Evolutionary conservation across 768 basidiomycete species (phyloP), one percentile per base, ranked within the genome.

Genomic region (Phylloporus sp.): DNA sequence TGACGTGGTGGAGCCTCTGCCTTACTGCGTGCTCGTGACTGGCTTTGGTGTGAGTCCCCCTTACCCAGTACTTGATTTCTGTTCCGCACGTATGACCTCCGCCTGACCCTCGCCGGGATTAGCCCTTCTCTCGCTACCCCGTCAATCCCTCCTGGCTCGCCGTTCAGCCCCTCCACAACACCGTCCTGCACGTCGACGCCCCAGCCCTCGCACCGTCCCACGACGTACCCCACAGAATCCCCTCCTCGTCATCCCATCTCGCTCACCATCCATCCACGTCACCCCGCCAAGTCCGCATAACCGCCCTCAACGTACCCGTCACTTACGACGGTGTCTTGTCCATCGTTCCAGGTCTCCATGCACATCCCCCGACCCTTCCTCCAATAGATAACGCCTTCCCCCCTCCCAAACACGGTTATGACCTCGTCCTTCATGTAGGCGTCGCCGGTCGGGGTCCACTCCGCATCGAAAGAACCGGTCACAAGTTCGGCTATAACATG

Each of bases 141-240:
- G 71, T 72, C 45, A 86, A 86, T 56, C 84, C 85, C 3, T 86
- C 84, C 18, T 86, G 85, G 84, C 70, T 82, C 7, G 83, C 84
- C 27, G 82, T 81, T 10, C 68, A 76, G 50, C 72, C 79, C 9
- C 69, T 87, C 18, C 80, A 84, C 56, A 78, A 85, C 60, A 66
- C 70, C 33, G 55, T 77, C 47, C 64, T 84, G 9, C 65, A 61
- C 21, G 65, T 71, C 22, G 72, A 78, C 52, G 56, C 66, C 9
- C 55, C 66, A 21, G 49, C 57, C 24, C 62, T 59, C 23, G 53
- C 64, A 27, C 50, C 46, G 11, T 22, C 27, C 9, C 21, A 38
- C 34, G 37, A 61, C 22, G 63, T n/a, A n/a, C 62, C 17, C 57
- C 57, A 28, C 42, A 23, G 22, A 28, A 31, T 26, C 23, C 44